phyloP scores from a whole-genome alignment of 805 yeast species.

The Maudiozyma saulgeensis region DNA sequence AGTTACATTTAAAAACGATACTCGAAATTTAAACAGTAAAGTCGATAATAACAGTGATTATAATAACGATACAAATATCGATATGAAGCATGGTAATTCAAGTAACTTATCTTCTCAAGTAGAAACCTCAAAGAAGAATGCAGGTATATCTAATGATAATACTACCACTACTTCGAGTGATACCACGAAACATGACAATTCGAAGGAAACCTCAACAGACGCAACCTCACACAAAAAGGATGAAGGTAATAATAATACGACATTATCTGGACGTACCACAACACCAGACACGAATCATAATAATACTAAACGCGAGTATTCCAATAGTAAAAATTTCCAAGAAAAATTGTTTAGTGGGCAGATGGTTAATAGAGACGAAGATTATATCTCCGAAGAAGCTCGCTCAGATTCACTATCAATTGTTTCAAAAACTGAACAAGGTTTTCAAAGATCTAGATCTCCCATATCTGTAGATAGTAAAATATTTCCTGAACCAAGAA shows the following conservation, averaged over 20 bases:
- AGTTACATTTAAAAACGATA: background rate
- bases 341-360: conserved; percentile 30
- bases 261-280: background rate
- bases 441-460: background rate
- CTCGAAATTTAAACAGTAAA: background rate
- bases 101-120: background rate
- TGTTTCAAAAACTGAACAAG: conserved; percentile 4
- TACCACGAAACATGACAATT: background rate
- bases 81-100: background rate
- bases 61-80: background rate
- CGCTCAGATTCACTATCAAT: background rate
- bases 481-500: background rate
- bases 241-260: background rate
- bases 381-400: background rate
- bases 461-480: background rate
- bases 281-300: background rate
- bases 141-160: background rate
- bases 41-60: background rate
- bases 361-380: conserved; percentile 27
- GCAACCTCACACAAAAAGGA: background rate
- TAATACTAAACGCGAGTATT: background rate
- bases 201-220: background rate
- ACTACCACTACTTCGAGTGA: background rate
- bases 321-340: conserved; percentile 21
- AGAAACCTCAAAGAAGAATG: background rate